phyloP scores from a whole-genome alignment of 2,329 filamentous ascomycete genomes.

The Sporothrix schenckii region DNA sequence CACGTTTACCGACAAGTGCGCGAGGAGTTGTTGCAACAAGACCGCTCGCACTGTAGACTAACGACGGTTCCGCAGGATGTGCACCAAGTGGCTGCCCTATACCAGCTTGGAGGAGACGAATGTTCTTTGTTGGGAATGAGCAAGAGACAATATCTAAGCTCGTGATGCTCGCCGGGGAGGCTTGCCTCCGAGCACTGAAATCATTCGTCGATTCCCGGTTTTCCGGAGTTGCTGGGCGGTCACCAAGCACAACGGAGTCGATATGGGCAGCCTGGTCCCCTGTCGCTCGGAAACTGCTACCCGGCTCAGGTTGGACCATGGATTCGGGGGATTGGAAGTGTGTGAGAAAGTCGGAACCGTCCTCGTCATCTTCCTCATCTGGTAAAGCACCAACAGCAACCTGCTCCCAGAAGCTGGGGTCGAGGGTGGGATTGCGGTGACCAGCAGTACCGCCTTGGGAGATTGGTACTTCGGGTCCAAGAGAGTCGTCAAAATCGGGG shows the following conservation, averaged over 20 bases:
- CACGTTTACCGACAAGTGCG: conserved; percentile 60
- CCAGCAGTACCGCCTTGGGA: conserved; percentile 73
- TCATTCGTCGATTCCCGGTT: conserved; percentile 37
- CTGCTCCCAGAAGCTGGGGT: conserved; percentile 59
- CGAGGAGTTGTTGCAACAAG: conserved; percentile 62
- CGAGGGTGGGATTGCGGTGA: conserved; percentile 57
- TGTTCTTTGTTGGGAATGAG: conserved; percentile 61
- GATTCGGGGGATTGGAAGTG: conserved; percentile 33
- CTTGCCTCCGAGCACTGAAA: conserved; percentile 43
- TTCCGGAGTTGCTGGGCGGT: conserved; percentile 55
- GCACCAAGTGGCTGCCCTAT: conserved; percentile 52
- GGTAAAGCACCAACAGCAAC: conserved; percentile 51
- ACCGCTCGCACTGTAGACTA: conserved; percentile 51
- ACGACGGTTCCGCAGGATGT: conserved; percentile 60
- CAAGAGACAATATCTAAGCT: conserved; percentile 66
- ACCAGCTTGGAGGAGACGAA: conserved; percentile 47
- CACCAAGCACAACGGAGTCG: conserved; percentile 51
- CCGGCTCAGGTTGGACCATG: conserved; percentile 21
- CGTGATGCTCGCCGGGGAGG: conserved; percentile 60
- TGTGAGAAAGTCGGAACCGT: conserved; percentile 46
- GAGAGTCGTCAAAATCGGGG: conserved; percentile 64
- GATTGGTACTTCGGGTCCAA: conserved; percentile 68
- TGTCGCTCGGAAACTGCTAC: conserved; percentile 43
- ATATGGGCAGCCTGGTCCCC: conserved; percentile 49
- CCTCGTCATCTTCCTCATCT: conserved; percentile 49